Evolutionary conservation across 1,139 yeast genomes (phyloP), one percentile per base, ranked within the genome.

Genomic region (Ashbya aceris): DNA sequence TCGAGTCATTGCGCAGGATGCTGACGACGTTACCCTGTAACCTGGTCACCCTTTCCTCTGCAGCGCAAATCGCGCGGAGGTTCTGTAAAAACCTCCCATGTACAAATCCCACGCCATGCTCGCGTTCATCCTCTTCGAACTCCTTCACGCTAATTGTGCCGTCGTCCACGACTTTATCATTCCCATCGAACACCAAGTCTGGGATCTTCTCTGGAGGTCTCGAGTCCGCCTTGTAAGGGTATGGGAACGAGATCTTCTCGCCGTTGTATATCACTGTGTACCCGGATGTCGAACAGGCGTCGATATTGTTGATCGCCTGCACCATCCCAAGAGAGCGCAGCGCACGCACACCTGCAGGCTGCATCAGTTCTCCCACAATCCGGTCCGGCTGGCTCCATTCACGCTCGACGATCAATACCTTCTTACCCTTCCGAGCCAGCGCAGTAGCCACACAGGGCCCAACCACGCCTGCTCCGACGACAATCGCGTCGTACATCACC

Each of bases 341-440:
- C 1, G 96, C 93, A 58, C 82, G 76, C 30, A 89, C 68, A 10
- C 98, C 98, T 26, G 87, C 91, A 4, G 99, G 99, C 63, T 91
- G 99, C 73, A 91, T 73, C 55, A 91, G 72, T 62, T 91, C 99
- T 34, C 99, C 99, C 32, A 91, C 98, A 45, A 91, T 91, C 53
- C 98, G 74, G 62, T 91, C 96, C 1, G 98, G 98, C 61, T 78
- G 83, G 23, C 76, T 64, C 83, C 96, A 83, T 60, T 86, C 96
- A 50, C 97, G 74, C 62, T 91, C 99, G 27, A 81, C 67, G 33
- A 83, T 76, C 43, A 83, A 62, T 8, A 69, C 70, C 41, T 73
- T 71, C 53, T 95, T 72, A 32, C 97, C 97, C 57, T 85, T 94
- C 53, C 93, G 74, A 2, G 96, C 97, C 45, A 91, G 67, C 3